These are phyloP conservation scores for Papiliotrema laurentii DNA, from an alignment of 1,284 basidiomycete species.

Conservation along the genomic window DNA sequence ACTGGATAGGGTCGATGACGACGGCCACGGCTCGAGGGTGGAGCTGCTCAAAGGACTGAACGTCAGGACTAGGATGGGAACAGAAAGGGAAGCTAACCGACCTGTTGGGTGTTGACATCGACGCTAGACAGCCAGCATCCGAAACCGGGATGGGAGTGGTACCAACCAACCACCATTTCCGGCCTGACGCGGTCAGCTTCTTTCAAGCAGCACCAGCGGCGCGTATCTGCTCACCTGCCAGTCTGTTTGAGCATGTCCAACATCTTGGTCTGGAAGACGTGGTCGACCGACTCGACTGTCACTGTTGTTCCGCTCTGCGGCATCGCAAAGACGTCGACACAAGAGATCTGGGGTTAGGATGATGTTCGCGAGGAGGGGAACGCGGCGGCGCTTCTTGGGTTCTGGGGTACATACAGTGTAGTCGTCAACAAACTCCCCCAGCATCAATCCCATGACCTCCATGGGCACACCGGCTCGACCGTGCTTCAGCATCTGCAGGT, in stretches of 20 bases:
- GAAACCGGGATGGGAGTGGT: constrained; percentile 99
- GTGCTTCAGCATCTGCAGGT: constrained; percentile 91
- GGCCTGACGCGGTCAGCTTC: constrained; percentile 56
- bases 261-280: constrained; percentile 99
- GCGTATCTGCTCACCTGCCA: constrained; percentile 64
- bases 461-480: constrained; percentile 98
- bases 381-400: constrained; percentile 7
- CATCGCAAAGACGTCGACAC: constrained; percentile 99
- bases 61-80: too few relatives aligned
- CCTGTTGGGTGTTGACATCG: constrained; percentile 99
- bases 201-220: not conserved
- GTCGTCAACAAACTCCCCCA: constrained; percentile 98
- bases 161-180: constrained; percentile 99
- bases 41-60: constrained; percentile 92
- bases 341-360: constrained; percentile 61
- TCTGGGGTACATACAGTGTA: constrained; percentile 66
- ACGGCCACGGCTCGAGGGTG: constrained; percentile 94
- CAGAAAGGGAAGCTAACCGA: too few relatives aligned
- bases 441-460: constrained; percentile 99
- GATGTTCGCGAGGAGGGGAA: not conserved
- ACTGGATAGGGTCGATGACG: constrained; percentile 98
- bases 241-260: constrained; percentile 99
- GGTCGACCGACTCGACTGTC: constrained; percentile 97
- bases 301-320: constrained; percentile 98
- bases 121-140: constrained; percentile 99